A percentile compares a stretch with the other conserved stretches of the same genome.
Conservation (phyloP, 768 basidiomycete genomes). For the Amanita thiersii region DNA sequence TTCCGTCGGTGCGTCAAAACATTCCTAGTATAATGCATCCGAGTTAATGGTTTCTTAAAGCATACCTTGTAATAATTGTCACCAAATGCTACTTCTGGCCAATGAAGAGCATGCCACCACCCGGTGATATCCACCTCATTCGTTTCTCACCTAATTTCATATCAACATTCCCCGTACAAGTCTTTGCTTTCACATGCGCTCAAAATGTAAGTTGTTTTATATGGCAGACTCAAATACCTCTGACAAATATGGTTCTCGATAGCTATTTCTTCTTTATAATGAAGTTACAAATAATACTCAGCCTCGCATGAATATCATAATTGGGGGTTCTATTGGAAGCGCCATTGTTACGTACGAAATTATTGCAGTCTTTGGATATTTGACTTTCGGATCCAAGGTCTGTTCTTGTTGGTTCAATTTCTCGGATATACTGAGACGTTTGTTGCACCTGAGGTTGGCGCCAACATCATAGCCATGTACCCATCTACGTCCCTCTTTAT, state of each 20-base stretch:
- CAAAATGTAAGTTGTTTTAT: constrained; percentile 63
- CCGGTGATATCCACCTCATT: constrained; percentile 63
- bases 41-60: constrained; percentile 24
- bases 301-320: constrained; percentile 77
- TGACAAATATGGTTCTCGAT: constrained; percentile 8
- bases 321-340: constrained; percentile 79
- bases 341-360: constrained; percentile 82
- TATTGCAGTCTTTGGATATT: constrained; percentile 82
- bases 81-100: constrained; percentile 75
- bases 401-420: constrained; percentile 12
- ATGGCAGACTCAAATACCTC: background rate
- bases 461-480: constrained; percentile 95
- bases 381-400: constrained; percentile 88
- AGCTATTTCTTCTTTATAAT: constrained; percentile 94
- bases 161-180: constrained; percentile 86
- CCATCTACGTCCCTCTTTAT: constrained; percentile 87
- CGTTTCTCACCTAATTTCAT: constrained; percentile 74
- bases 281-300: constrained; percentile 81
- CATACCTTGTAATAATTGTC: constrained; percentile 74
- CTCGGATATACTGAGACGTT: constrained; percentile 3
- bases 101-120: constrained; percentile 49
- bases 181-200: constrained; percentile 87
- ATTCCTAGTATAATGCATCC: background rate
- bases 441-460: constrained; percentile 51
- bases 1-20: constrained; percentile 64